Evolutionary conservation across 148 eudicot genomes (phyloP).

Genomic region (Rhododendron molle): DNA sequence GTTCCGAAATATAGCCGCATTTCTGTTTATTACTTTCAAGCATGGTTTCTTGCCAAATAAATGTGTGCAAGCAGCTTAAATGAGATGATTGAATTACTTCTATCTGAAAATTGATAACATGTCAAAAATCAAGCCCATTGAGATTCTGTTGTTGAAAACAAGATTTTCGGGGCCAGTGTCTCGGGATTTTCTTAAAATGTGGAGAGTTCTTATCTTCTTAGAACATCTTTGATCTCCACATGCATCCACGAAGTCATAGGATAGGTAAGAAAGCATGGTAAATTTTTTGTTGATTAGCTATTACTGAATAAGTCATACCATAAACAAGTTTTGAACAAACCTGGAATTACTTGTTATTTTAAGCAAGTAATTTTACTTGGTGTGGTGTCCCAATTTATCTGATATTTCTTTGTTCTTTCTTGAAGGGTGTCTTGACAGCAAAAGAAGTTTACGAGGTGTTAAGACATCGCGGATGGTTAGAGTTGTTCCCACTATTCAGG

Average conservation of each 20-base stretch:
- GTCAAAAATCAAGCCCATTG: not conserved
- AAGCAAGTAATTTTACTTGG: not conserved
- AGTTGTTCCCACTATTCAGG: constrained; percentile 74
- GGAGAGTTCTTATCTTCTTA: not conserved
- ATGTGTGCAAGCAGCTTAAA: not conserved
- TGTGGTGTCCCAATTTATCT: not conserved
- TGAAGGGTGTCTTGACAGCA: constrained; percentile 89
- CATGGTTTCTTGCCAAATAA: not conserved
- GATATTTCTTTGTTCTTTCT: constrained; percentile 25
- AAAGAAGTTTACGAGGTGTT: constrained; percentile 84
- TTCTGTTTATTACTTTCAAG: not conserved
- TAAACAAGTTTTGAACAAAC: not conserved
- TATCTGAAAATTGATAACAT: not conserved
- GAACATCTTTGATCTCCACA: not conserved
- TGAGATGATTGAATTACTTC: not conserved
- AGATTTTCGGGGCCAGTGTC: not conserved
- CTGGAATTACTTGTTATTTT: not conserved
- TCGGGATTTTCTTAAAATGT: not conserved
- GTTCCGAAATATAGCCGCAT: not conserved
- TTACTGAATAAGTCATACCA: not conserved
- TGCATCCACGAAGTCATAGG: not conserved
- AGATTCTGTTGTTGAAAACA: not conserved
- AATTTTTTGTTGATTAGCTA: not conserved
- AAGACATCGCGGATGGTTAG: constrained; percentile 68
- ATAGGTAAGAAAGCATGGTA: not conserved